Evolutionary conservation across 208 protist genomes (phyloP).

Genomic region (Blechomonas ayalai): DNA sequence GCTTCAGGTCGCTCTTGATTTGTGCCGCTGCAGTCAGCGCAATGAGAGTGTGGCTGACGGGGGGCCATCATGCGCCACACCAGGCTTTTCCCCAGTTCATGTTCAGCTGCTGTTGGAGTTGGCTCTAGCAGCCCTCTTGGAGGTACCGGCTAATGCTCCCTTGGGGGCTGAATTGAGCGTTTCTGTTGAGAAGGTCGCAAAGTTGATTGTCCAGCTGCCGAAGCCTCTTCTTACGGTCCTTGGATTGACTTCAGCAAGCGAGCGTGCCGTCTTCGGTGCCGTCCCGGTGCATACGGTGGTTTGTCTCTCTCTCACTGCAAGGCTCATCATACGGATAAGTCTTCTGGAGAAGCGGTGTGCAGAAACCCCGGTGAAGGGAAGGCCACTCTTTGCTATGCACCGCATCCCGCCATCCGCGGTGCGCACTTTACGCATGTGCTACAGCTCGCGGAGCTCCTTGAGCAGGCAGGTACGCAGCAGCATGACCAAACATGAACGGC

Average conservation of each 20-base stretch:
- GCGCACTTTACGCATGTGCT: conserved; percentile 20
- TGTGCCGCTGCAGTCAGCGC: conserved; percentile 1
- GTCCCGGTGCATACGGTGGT: conserved; percentile 1
- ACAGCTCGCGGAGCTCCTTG: conserved; percentile 14
- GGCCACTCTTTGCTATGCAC: too few species aligned
- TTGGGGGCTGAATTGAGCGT: not conserved
- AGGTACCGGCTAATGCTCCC: not conserved
- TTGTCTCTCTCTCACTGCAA: too few species aligned
- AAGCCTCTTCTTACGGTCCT: conserved; percentile 7
- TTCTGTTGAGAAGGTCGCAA: not conserved
- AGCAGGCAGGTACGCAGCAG: conserved; percentile 27
- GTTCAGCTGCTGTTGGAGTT: conserved; percentile 22
- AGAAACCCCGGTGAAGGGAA: too few species aligned
- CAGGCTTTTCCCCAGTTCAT: not conserved
- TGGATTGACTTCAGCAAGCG: not conserved
- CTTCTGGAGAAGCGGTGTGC: too few species aligned
- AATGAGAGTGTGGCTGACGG: not conserved
- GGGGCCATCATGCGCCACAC: too few species aligned
- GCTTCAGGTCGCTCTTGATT: conserved; percentile 8
- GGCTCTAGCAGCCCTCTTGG: conserved; percentile 6
- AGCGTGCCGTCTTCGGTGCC: conserved; percentile 13
- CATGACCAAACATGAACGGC: conserved; percentile 20
- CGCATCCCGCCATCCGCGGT: conserved; percentile 7
- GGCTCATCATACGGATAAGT: too few species aligned
- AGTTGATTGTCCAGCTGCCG: not conserved